Percentiles rank a stretch among this genome's conserved stretches.
Evolutionary conservation across 345 rosid species (phyloP).

Genomic region (Boechera divaricarpa): DNA sequence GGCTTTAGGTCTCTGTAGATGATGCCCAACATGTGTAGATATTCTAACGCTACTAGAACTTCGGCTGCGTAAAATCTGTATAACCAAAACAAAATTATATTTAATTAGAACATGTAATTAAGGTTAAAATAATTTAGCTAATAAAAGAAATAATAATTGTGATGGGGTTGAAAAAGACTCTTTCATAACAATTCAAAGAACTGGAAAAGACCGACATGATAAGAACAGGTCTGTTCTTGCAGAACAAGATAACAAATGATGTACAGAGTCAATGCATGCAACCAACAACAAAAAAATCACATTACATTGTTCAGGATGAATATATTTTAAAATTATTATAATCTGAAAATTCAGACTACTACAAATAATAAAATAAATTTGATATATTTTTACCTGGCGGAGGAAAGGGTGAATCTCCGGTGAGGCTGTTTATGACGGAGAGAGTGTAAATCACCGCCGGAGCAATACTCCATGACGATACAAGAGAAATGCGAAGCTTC

Average conservation of each 20-base stretch:
- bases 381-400: slow-evolving; percentile 60
- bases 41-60: slow-evolving; percentile 89
- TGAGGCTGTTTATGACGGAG: slow-evolving; percentile 70
- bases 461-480: slow-evolving; percentile 93
- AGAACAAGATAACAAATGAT: slow-evolving; percentile 53
- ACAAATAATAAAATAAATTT: neutral
- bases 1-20: slow-evolving; percentile 97
- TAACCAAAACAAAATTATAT: neutral
- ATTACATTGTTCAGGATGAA: neutral
- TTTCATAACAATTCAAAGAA: slow-evolving; percentile 35
- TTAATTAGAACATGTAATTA: neutral
- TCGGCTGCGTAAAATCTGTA: slow-evolving; percentile 92
- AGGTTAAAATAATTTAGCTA: neutral
- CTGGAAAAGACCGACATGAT: slow-evolving; percentile 52
- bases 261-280: slow-evolving; percentile 50
- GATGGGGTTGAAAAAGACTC: slow-evolving; percentile 16
- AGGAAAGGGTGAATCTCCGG: slow-evolving; percentile 66
- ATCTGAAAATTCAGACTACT: neutral
- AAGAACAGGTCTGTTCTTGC: slow-evolving; percentile 46
- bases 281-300: neutral
- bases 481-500: slow-evolving; percentile 89
- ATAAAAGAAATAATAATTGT: neutral
- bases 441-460: slow-evolving; percentile 92
- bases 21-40: slow-evolving; percentile 93
- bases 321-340: neutral